Evolutionary conservation across 495 filamentous ascomycete species (phyloP).

Genomic region (Xylaria acuta): DNA sequence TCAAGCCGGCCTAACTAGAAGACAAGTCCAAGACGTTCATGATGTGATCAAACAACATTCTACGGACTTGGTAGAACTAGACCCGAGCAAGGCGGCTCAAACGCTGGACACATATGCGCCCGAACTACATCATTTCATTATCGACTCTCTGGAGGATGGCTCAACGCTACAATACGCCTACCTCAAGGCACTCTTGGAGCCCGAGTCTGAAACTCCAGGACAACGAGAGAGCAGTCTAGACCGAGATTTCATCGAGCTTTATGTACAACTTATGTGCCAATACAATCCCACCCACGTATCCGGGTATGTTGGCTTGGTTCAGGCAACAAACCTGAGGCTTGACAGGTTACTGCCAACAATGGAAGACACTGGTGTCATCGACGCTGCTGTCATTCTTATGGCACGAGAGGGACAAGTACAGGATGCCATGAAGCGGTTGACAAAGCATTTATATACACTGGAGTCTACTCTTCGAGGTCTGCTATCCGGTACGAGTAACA

Average conservation of each 20-base stretch:
- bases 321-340: constrained; percentile 79
- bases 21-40: constrained; percentile 77
- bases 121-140: constrained; percentile 71
- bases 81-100: constrained; percentile 70
- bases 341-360: constrained; percentile 84
- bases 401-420: constrained; percentile 86
- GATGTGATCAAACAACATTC: constrained; percentile 73
- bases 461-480: constrained; percentile 81
- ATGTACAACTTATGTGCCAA: constrained; percentile 87
- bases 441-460: constrained; percentile 76
- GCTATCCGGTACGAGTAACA: constrained; percentile 55
- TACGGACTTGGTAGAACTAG: constrained; percentile 69
- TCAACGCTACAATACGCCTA: constrained; percentile 76
- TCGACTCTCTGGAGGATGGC: constrained; percentile 68
- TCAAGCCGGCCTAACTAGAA: constrained; percentile 71
- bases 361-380: constrained; percentile 86
- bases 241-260: constrained; percentile 75
- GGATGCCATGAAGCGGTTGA: constrained; percentile 82
- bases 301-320: constrained; percentile 79
- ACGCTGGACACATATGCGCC: constrained; percentile 71
- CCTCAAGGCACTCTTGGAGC: constrained; percentile 79
- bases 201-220: constrained; percentile 52
- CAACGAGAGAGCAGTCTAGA: constrained; percentile 45
- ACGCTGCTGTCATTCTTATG: constrained; percentile 91
- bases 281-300: constrained; percentile 84